Percentiles rank a stretch among this genome's conserved stretches.
Evolutionary conservation across 495 filamentous ascomycete species (phyloP).

Genomic region (Talaromyces liani): DNA sequence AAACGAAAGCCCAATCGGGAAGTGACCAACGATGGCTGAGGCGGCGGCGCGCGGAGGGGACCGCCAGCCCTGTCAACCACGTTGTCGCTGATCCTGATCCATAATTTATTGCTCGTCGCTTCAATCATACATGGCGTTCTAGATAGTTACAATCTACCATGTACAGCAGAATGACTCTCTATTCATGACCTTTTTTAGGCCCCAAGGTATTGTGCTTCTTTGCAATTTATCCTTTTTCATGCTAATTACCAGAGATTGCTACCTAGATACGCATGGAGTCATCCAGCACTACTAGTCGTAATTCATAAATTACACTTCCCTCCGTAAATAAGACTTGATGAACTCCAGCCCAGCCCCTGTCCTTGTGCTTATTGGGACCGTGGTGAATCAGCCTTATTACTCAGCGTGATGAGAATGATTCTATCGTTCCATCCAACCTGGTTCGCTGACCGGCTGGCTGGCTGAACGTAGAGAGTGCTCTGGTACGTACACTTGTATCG

Average conservation of each 20-base stretch:
- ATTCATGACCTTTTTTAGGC: neutral
- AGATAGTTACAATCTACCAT: neutral
- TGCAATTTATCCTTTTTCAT: neutral
- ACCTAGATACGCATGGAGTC: neutral
- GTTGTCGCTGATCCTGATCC: conserved; percentile 19
- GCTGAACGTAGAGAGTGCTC: neutral
- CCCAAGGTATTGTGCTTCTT: neutral
- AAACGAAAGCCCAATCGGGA: neutral
- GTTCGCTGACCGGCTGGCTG: neutral
- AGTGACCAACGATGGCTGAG: conserved; percentile 2
- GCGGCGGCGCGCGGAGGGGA: neutral
- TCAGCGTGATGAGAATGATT: neutral
- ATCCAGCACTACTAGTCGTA: neutral
- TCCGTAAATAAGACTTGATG: neutral
- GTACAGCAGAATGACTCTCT: neutral
- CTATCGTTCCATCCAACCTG: neutral
- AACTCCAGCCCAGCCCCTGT: too few species aligned
- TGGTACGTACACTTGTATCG: neutral
- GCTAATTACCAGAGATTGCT: neutral
- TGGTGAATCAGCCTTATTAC: neutral
- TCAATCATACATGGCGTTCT: neutral
- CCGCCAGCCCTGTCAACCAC: conserved; percentile 26
- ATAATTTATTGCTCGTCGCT: neutral
- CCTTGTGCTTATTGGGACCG: neutral
- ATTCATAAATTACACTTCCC: neutral